Base-by-base conservation (phyloP, 345 rosid species). In the Eucalyptus caleyi region DNA sequence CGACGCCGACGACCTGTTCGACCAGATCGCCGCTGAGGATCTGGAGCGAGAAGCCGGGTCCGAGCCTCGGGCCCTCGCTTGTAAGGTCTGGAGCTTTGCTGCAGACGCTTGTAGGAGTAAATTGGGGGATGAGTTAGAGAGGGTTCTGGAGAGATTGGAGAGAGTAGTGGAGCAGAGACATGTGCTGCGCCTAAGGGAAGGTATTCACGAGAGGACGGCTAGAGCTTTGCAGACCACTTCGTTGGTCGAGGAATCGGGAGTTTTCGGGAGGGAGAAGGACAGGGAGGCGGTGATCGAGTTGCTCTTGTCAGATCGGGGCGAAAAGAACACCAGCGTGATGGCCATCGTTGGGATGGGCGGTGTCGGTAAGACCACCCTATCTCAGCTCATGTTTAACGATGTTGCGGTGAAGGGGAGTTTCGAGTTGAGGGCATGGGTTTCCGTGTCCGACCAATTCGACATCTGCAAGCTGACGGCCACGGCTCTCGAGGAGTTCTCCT, bases 271-370 rank as follows among this genome's bases (percentile, higher is more conserved):
- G 34, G 86, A 89, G 6, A 26, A 69, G 8, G 91, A 89, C 9
- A 90, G 87, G 62, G 87, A 86, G 69, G 88, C 23, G 2, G 77
- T 92, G 2, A 23, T 88, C 56, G 6, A 56, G 4, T 5, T 88
- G 69, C 45, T 92, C 34, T 8, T 83, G 81, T 54, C 86, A 15
- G 54, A 45, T 32, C 60, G 1, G 24, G 7, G 5, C 16, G 37
- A 87, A 30, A 69, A 69, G 44, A 69, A 69, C 81, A 40, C 90
- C 9, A 30, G 87, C 8, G 92, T 92, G 49, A 23, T 92, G 26
- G 56, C 92, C 14, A 91, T 91, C 1, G 26, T n/a, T 2, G 93
- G 93, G 14, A 87, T 88, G 87, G 93, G 89, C 23, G 93, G 92
- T 2, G 4, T 85, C 1, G 91, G 94, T 7, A 92, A 91, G 54